phyloP scores from a whole-genome alignment of 106 monocot genomes.

The Dioscorea zingiberensis region DNA sequence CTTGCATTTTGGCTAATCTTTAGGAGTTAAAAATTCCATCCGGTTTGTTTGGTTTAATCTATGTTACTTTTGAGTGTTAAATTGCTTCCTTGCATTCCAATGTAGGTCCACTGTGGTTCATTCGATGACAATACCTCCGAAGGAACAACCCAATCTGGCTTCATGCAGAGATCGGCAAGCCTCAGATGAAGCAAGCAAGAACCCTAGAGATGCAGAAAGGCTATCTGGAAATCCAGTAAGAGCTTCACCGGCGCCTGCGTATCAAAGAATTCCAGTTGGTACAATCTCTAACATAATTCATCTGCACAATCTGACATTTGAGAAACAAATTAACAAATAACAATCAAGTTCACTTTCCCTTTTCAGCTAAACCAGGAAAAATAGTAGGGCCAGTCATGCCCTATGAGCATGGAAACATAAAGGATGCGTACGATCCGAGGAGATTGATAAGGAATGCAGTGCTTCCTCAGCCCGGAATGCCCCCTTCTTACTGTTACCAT shows the following conservation, averaged over 20 bases:
- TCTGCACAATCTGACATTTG: background rate
- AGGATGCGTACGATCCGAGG: slow-evolving; percentile 53
- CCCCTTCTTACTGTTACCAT: slow-evolving; percentile 39
- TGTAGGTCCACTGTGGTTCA: slow-evolving; percentile 71
- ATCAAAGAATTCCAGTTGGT: slow-evolving; percentile 43
- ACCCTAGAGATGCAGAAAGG: slow-evolving; percentile 25
- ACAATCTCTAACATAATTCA: background rate
- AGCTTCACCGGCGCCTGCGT: slow-evolving; percentile 15
- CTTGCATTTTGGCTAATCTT: too few species aligned
- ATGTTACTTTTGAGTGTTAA: background rate
- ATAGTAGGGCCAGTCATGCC: slow-evolving; percentile 61
- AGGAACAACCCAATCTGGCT: slow-evolving; percentile 26
- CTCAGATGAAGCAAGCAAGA: slow-evolving; percentile 17
- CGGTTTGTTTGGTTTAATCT: too few species aligned
- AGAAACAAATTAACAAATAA: background rate
- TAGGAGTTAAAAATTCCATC: too few species aligned
- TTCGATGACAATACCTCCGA: slow-evolving; percentile 52
- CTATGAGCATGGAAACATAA: slow-evolving; percentile 41
- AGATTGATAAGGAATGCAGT: slow-evolving; percentile 48
- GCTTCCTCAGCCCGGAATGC: slow-evolving; percentile 19
- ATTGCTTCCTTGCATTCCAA: background rate
- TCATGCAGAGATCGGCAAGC: slow-evolving; percentile 23
- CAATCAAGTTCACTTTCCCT: too few species aligned
- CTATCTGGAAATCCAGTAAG: slow-evolving; percentile 14
- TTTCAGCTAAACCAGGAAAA: slow-evolving; percentile 72